These are phyloP conservation scores for Neofusicoccum ribis DNA, from an alignment of 2,329 filamentous ascomycete species.

Conservation along the genomic window DNA sequence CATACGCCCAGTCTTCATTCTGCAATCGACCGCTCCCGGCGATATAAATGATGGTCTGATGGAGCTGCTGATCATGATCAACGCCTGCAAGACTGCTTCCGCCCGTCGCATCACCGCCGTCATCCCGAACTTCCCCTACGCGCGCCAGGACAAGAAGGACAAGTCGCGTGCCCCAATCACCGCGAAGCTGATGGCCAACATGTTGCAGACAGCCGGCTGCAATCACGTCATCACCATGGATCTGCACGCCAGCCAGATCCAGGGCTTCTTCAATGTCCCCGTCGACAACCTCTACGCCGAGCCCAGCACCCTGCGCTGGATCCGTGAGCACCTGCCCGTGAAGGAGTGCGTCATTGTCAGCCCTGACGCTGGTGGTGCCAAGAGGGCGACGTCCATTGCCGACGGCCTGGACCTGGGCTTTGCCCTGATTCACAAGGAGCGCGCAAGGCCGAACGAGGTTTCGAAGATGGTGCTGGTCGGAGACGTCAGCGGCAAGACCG, in stretches of 20 bases:
- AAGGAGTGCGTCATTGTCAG: conserved; percentile 90
- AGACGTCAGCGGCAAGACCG: conserved; percentile 85
- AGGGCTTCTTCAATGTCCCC: conserved; percentile 90
- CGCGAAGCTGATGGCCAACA: conserved; percentile 93
- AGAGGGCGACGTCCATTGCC: conserved; percentile 90
- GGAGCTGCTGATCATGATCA: conserved; percentile 98
- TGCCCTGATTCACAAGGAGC: conserved; percentile 95
- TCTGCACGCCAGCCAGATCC: conserved; percentile 88
- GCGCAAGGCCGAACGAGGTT: conserved; percentile 85
- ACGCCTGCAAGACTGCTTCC: conserved; percentile 82
- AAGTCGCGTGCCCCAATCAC: conserved; percentile 94
- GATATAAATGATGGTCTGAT: conserved; percentile 98
- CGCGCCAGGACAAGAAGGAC: conserved; percentile 97
- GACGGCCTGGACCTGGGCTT: conserved; percentile 89
- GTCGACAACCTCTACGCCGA: conserved; percentile 88
- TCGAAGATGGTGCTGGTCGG: conserved; percentile 95
- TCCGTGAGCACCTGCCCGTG: conserved; percentile 78
- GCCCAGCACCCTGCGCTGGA: conserved; percentile 88
- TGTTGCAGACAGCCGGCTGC: conserved; percentile 92
- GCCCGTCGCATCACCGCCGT: conserved; percentile 93
- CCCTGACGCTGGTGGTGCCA: conserved; percentile 91
- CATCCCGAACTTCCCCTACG: conserved; percentile 95
- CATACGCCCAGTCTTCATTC: conserved; percentile 72
- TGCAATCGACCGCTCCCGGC: conserved; percentile 91
- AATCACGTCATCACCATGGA: conserved; percentile 97